Conservation (phyloP, 345 rosid genomes). For the Populus pruinosa region DNA sequence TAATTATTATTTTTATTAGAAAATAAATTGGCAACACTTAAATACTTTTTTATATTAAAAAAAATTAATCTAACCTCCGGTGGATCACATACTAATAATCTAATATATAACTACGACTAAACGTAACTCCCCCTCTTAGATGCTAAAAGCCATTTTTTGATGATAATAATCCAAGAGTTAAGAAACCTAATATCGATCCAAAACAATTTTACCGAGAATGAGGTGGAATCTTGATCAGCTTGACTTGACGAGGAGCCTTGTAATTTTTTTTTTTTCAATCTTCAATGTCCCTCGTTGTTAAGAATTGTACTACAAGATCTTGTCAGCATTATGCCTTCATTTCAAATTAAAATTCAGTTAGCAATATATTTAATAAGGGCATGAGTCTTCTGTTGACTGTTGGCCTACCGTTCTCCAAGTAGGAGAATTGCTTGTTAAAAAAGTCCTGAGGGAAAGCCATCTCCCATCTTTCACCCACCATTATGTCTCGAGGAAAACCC, state of each 20-base stretch:
- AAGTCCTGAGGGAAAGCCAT: slow-evolving; percentile 16
- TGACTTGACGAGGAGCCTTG: no score
- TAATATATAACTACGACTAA: no score
- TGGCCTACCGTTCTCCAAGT: slow-evolving; percentile 26
- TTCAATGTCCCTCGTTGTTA: not conserved
- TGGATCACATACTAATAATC: no score
- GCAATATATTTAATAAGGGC: not conserved
- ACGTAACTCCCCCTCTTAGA: no score
- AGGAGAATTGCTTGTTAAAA: slow-evolving; percentile 22
- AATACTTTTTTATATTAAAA: no score
- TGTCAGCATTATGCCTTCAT: not conserved
- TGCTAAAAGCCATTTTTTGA: no score
- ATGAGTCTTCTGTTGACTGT: slow-evolving; percentile 11
- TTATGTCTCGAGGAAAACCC: not conserved
- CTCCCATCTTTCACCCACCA: slow-evolving; percentile 13
- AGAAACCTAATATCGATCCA: no score
- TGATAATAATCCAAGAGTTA: no score
- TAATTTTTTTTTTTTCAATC: not conserved
- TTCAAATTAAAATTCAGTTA: not conserved
- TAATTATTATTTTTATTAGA: no score
- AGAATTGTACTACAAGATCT: not conserved
- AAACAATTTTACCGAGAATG: not conserved
- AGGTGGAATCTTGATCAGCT: not conserved
- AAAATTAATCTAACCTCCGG: no score
- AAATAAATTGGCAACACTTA: no score